Percentiles rank a stretch among this genome's conserved stretches.
phyloP scores from a whole-genome alignment of 148 eudicot species.

The Cornus kousa region DNA sequence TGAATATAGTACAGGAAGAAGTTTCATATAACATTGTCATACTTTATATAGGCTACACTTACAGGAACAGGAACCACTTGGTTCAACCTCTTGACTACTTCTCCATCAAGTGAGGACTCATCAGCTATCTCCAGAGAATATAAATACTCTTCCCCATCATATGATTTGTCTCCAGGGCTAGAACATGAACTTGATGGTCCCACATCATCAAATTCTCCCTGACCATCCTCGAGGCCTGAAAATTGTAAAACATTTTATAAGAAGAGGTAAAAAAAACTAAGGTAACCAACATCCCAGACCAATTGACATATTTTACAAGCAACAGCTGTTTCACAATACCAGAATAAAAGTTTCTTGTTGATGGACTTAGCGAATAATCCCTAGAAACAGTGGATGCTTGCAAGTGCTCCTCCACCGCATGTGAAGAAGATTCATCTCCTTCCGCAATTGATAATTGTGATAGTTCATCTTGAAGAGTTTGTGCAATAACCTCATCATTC shows the following conservation, averaged over 20 bases:
- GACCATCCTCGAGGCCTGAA: slow-evolving; percentile 48
- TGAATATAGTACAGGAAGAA: not conserved
- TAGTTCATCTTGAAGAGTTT: slow-evolving; percentile 68
- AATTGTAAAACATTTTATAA: slow-evolving; percentile 12
- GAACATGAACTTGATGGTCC: slow-evolving; percentile 71
- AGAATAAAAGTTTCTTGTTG: slow-evolving; percentile 41
- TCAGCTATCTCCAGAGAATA: slow-evolving; percentile 65
- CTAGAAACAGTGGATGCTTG: slow-evolving; percentile 37
- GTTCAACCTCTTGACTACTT: slow-evolving; percentile 76
- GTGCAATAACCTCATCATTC: slow-evolving; percentile 54
- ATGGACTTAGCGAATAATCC: slow-evolving; percentile 52
- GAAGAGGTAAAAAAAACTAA: not conserved
- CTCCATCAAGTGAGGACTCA: slow-evolving; percentile 82
- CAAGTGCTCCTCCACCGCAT: slow-evolving; percentile 40
- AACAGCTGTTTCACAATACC: slow-evolving; percentile 32
- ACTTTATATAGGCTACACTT: slow-evolving; percentile 36
- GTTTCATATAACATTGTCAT: slow-evolving; percentile 14
- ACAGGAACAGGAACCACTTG: slow-evolving; percentile 81
- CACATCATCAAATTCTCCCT: slow-evolving; percentile 41
- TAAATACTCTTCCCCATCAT: slow-evolving; percentile 54
- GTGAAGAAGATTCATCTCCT: slow-evolving; percentile 48
- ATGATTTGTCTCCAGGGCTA: slow-evolving; percentile 65
- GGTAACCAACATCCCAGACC: slow-evolving; percentile 8
- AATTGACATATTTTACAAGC: slow-evolving; percentile 12
- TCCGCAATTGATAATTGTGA: slow-evolving; percentile 45